Conservation (phyloP, 208 protist genomes). For the Tritrichomonas musculus region DNA sequence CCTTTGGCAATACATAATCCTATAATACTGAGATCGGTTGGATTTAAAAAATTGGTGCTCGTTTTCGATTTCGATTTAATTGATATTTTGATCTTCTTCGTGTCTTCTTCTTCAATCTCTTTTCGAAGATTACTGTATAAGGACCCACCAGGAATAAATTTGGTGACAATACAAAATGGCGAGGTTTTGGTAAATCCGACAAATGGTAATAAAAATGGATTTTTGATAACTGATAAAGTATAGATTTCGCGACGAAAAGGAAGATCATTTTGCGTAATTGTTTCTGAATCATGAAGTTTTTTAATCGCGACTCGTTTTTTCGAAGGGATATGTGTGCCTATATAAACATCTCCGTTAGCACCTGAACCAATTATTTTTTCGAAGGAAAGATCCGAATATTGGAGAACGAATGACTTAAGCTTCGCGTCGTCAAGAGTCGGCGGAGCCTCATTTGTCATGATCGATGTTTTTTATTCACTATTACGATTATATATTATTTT, state of each 20-base stretch:
- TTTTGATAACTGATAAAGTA: not conserved
- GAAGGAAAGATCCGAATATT: not conserved
- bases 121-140: not conserved
- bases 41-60: no score
- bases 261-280: not conserved
- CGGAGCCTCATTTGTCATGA: no score
- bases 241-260: not conserved
- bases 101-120: not conserved
- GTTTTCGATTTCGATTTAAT: no score
- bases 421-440: no score
- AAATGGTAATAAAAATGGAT: not conserved
- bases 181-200: not conserved
- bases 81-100: no score
- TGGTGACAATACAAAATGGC: slow-evolving; percentile 2
- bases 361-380: not conserved
- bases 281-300: not conserved
- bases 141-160: not conserved
- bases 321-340: not conserved
- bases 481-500: no score
- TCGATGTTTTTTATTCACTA: no score
- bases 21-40: not conserved
- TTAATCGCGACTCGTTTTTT: not conserved
- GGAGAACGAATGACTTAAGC: not conserved
- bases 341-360: not conserved
- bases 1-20: not conserved